phyloP scores from a whole-genome alignment of 2,329 filamentous ascomycete genomes.

The Scortechinia acanthostroma region DNA sequence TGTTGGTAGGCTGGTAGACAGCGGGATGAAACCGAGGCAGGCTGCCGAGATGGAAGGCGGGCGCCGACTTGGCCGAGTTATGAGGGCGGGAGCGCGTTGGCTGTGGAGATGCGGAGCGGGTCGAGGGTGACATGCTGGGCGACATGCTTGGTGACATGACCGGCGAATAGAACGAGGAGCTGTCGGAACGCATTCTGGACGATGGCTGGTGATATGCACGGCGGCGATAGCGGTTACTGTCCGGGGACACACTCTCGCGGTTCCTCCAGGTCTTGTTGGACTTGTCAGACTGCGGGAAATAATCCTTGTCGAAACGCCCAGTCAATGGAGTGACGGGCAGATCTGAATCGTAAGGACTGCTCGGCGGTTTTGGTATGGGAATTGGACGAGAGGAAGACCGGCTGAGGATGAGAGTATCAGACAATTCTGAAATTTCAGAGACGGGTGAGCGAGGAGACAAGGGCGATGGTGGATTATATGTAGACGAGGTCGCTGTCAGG shows the following conservation, averaged over 20 bases:
- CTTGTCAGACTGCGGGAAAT: conserved; percentile 19
- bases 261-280: not conserved
- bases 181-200: not conserved
- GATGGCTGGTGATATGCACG: not conserved
- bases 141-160: conserved; percentile 20
- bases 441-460: conserved; percentile 13
- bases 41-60: conserved; percentile 24
- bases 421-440: conserved; percentile 13
- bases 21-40: conserved; percentile 35
- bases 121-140: conserved; percentile 19
- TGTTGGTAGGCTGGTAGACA: conserved; percentile 25
- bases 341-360: conserved; percentile 15
- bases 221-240: no score
- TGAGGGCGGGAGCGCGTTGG: conserved; percentile 16
- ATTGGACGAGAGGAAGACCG: not conserved
- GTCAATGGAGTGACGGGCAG: conserved; percentile 25
- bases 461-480: conserved; percentile 18
- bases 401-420: conserved; percentile 16
- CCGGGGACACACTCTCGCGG: not conserved
- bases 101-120: conserved; percentile 22
- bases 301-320: conserved; percentile 21
- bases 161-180: conserved; percentile 12
- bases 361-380: conserved; percentile 10
- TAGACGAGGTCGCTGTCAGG: conserved; percentile 22
- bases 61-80: conserved; percentile 20